A percentile compares a stretch with the other conserved stretches of the same genome.
phyloP scores from a whole-genome alignment of 331 rosid genomes.

The Quercus tomentella region DNA sequence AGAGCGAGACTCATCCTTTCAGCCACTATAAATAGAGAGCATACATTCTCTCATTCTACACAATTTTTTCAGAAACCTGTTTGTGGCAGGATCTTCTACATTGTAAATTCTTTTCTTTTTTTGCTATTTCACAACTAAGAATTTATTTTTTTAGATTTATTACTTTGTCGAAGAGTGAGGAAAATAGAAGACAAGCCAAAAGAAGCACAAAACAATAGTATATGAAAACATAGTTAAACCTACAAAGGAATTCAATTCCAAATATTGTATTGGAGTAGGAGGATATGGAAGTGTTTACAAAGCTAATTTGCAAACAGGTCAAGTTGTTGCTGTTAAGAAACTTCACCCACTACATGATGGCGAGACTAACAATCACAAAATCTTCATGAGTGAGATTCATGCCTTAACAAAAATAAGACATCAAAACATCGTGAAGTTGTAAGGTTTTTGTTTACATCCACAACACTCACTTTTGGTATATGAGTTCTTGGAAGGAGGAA shows the following conservation, averaged over 20 bases:
- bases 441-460: constrained; percentile 41
- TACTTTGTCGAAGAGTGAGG: not conserved
- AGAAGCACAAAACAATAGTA: not conserved
- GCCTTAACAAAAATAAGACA: constrained; percentile 44
- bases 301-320: constrained; percentile 16
- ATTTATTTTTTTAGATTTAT: too few relatives aligned
- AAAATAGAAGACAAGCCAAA: not conserved
- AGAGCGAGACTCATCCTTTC: too few relatives aligned
- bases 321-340: constrained; percentile 39
- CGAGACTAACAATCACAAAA: constrained; percentile 14
- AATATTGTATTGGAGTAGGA: constrained; percentile 28
- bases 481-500: constrained; percentile 42
- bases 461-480: constrained; percentile 24
- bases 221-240: constrained; percentile 32
- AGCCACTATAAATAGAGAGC: too few relatives aligned
- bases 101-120: too few relatives aligned
- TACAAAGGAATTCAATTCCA: constrained; percentile 15
- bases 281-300: constrained; percentile 45
- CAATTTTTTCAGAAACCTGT: too few relatives aligned
- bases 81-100: too few relatives aligned
- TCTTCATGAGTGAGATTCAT: constrained; percentile 27
- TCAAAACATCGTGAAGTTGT: constrained; percentile 39
- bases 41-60: too few relatives aligned
- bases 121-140: too few relatives aligned
- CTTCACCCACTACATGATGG: constrained; percentile 25